Percentiles rank a stretch among this genome's conserved stretches.
Evolutionary conservation across 2,329 filamentous ascomycete species (phyloP).

Genomic region (Chaetomium olivaceum): DNA sequence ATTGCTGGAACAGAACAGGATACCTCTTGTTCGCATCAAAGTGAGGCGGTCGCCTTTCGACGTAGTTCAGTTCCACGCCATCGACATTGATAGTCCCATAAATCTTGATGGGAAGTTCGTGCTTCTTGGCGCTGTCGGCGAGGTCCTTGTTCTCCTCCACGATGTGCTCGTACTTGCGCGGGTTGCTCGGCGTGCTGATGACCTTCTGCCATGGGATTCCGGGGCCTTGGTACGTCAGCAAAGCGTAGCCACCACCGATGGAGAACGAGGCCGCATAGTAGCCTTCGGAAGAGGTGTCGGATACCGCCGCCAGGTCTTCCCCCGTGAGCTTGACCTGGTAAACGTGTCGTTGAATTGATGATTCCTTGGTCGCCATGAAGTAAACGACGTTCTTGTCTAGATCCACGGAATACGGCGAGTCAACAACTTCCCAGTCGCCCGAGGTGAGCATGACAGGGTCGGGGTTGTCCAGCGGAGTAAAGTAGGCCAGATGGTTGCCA

Average conservation of each 20-base stretch:
- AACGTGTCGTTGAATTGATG: conserved; percentile 84
- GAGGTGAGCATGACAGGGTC: conserved; percentile 84
- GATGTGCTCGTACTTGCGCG: conserved; percentile 62
- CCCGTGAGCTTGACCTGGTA: conserved; percentile 88
- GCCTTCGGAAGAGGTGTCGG: conserved; percentile 69
- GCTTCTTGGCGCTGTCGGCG: conserved; percentile 66
- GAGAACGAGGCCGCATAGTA: conserved; percentile 88
- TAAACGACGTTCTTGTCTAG: conserved; percentile 85
- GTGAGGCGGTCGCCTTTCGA: conserved; percentile 87
- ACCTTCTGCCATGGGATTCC: conserved; percentile 89
- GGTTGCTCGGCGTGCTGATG: conserved; percentile 74
- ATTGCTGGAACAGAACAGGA: conserved; percentile 91
- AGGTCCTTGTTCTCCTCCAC: conserved; percentile 79
- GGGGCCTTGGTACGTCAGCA: conserved; percentile 84
- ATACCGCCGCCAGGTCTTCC: conserved; percentile 69
- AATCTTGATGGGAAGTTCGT: conserved; percentile 79
- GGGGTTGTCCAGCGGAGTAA: conserved; percentile 79
- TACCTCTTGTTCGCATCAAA: conserved; percentile 84
- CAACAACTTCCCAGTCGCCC: conserved; percentile 88
- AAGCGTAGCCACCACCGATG: conserved; percentile 72
- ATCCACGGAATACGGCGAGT: conserved; percentile 82
- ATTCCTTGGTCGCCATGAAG: conserved; percentile 83
- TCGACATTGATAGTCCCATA: conserved; percentile 86
- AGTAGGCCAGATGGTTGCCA: conserved; percentile 91
- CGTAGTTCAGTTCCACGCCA: conserved; percentile 66